Evolutionary conservation across 805 yeast genomes (phyloP).

Genomic region (Hanseniaspora meyeri): DNA sequence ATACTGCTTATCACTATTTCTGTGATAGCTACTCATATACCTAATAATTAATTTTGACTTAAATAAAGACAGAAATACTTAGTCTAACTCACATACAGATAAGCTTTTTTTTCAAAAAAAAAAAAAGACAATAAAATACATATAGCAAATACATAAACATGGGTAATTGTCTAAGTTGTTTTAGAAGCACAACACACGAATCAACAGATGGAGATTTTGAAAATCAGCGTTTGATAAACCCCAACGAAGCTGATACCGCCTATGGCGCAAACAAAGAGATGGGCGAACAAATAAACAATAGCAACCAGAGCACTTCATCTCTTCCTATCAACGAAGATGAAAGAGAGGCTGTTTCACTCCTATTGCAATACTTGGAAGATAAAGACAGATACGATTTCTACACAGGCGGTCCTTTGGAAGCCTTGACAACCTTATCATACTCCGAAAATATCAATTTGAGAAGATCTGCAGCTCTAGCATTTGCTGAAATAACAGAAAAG

Average conservation of each 20-base stretch:
- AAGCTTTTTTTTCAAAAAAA: too few species aligned
- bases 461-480: slow-evolving; percentile 93
- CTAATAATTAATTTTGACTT: too few species aligned
- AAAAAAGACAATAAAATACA: background rate
- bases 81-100: too few species aligned
- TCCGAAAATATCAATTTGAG: slow-evolving; percentile 91
- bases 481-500: slow-evolving; percentile 96
- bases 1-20: background rate
- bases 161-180: slow-evolving; percentile 46
- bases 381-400: slow-evolving; percentile 66
- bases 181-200: slow-evolving; percentile 15
- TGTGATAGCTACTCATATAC: background rate
- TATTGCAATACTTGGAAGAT: slow-evolving; percentile 80
- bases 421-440: slow-evolving; percentile 82
- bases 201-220: background rate
- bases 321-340: slow-evolving; percentile 89
- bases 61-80: too few species aligned
- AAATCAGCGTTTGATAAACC: slow-evolving; percentile 4
- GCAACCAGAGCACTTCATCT: slow-evolving; percentile 20
- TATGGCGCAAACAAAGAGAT: slow-evolving; percentile 23
- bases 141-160: slow-evolving; percentile 20
- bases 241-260: background rate
- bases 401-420: slow-evolving; percentile 70
- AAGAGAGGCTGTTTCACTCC: slow-evolving; percentile 86
- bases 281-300: slow-evolving; percentile 30